phyloP scores from a whole-genome alignment of 2,329 filamentous ascomycete species.

The Aureobasidium musti region DNA sequence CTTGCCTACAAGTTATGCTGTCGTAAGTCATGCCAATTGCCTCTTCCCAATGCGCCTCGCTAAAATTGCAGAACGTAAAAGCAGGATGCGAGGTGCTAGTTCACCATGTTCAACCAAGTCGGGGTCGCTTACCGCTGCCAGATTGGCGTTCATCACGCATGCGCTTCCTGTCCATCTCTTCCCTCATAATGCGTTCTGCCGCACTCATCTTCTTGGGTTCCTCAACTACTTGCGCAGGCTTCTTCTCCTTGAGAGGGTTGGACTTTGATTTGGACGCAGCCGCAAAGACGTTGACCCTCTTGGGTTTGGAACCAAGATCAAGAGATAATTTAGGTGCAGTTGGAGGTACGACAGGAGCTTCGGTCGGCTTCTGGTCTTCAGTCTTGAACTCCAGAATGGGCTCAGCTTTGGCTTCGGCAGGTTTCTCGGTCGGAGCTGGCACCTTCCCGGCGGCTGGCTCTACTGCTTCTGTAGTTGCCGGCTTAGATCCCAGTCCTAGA shows the following conservation, averaged over 20 bases:
- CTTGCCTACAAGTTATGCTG: neutral
- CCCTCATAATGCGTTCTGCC: slow-evolving; percentile 84
- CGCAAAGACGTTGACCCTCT: slow-evolving; percentile 69
- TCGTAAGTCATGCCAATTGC: slow-evolving; percentile 20
- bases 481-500: slow-evolving; percentile 40
- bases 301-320: slow-evolving; percentile 66
- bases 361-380: slow-evolving; percentile 18
- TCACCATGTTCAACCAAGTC: slow-evolving; percentile 31
- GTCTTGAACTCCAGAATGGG: slow-evolving; percentile 6
- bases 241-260: slow-evolving; percentile 70
- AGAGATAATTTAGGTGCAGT: slow-evolving; percentile 58
- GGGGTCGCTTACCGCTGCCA: slow-evolving; percentile 36
- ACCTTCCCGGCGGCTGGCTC: slow-evolving; percentile 29
- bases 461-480: neutral
- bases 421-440: slow-evolving; percentile 24
- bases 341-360: slow-evolving; percentile 2
- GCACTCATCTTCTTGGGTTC: slow-evolving; percentile 83
- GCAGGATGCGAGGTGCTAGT: neutral
- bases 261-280: slow-evolving; percentile 56
- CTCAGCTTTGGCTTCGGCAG: slow-evolving; percentile 27
- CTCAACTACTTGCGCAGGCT: slow-evolving; percentile 56
- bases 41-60: slow-evolving; percentile 30
- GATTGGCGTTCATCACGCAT: slow-evolving; percentile 37
- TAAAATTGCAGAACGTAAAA: slow-evolving; percentile 14
- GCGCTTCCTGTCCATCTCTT: slow-evolving; percentile 46